Conservation (phyloP, 1,139 yeast genomes). For the Yarrowia galli region DNA sequence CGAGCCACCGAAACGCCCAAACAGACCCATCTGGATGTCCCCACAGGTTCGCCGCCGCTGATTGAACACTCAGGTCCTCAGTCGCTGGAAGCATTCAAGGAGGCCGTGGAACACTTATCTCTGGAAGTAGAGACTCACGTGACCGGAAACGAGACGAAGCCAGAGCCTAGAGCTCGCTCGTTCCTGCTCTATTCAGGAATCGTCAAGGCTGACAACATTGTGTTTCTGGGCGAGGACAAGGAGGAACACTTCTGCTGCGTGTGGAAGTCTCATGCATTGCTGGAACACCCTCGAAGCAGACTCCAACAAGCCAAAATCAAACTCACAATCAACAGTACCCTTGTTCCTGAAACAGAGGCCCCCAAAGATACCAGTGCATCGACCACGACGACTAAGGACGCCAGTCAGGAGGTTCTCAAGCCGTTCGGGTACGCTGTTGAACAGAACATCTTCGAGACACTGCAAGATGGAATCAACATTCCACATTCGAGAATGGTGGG, state of each 20-base stretch:
- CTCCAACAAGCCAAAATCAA: conserved; percentile 43
- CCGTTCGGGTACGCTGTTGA: conserved; percentile 26
- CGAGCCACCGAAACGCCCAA: conserved; percentile 7
- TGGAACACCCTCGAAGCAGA: conserved; percentile 47
- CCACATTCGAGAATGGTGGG: conserved; percentile 35
- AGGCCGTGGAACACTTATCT: conserved; percentile 21
- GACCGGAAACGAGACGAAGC: conserved; percentile 34
- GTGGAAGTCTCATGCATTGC: conserved; percentile 45
- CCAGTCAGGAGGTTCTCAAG: conserved; percentile 9
- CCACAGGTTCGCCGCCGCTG: conserved; percentile 17
- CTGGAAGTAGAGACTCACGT: conserved; percentile 31
- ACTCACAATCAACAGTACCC: conserved; percentile 35
- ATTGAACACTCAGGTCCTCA: conserved; percentile 5
- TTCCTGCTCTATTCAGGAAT: conserved; percentile 42
- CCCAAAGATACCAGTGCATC: conserved; percentile 1
- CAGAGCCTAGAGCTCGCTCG: conserved; percentile 32
- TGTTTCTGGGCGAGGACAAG: conserved; percentile 24
- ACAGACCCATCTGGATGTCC: conserved; percentile 9
- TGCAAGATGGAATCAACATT: conserved; percentile 12
- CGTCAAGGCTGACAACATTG: conserved; percentile 40
- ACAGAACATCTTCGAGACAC: conserved; percentile 27
- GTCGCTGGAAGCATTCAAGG: conserved; percentile 20
- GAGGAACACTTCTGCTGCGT: conserved; percentile 41
- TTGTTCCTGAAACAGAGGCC: conserved; percentile 10
- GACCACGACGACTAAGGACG: background rate